A percentile compares a stretch with the other conserved stretches of the same genome.
phyloP scores from a whole-genome alignment of 2,329 filamentous ascomycete species.

The Microsporum canis region DNA sequence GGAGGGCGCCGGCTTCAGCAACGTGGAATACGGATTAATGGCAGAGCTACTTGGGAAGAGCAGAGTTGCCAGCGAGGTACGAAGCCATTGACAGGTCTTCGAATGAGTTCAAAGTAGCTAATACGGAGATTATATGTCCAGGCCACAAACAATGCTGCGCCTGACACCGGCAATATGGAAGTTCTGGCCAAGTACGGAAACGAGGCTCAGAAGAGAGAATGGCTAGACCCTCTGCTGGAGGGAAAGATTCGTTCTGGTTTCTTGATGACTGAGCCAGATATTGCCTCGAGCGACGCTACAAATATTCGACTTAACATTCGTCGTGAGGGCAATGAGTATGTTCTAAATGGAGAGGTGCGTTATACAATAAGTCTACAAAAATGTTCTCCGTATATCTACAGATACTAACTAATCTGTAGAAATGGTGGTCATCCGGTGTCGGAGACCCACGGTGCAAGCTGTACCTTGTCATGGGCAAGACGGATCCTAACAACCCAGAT shows the following conservation, averaged over 20 bases:
- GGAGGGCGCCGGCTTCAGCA: slow-evolving; percentile 86
- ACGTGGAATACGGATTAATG: slow-evolving; percentile 96
- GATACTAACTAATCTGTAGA: slow-evolving; percentile 39
- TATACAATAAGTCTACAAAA: slow-evolving; percentile 7
- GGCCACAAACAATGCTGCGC: slow-evolving; percentile 80
- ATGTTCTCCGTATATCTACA: slow-evolving; percentile 4
- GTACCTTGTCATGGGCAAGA: slow-evolving; percentile 96
- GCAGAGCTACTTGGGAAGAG: slow-evolving; percentile 90
- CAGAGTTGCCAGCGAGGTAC: slow-evolving; percentile 59
- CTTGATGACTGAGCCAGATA: slow-evolving; percentile 84
- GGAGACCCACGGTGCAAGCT: slow-evolving; percentile 85
- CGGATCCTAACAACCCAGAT: slow-evolving; percentile 61
- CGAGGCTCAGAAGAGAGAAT: slow-evolving; percentile 70
- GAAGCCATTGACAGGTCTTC: slow-evolving; percentile 16
- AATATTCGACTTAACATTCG: slow-evolving; percentile 81
- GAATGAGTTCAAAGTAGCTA: background rate
- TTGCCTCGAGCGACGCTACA: slow-evolving; percentile 81
- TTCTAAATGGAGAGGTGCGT: slow-evolving; percentile 71
- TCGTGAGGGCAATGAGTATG: slow-evolving; percentile 74
- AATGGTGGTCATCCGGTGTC: slow-evolving; percentile 98
- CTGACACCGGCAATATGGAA: slow-evolving; percentile 94
- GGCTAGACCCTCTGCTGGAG: slow-evolving; percentile 69
- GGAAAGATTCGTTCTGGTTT: slow-evolving; percentile 83
- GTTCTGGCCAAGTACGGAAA: slow-evolving; percentile 85
- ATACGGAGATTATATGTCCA: slow-evolving; percentile 14